These are phyloP conservation scores for Sarocladium brachiariae DNA, from an alignment of 2,329 filamentous ascomycete species.

Conservation along the genomic window DNA sequence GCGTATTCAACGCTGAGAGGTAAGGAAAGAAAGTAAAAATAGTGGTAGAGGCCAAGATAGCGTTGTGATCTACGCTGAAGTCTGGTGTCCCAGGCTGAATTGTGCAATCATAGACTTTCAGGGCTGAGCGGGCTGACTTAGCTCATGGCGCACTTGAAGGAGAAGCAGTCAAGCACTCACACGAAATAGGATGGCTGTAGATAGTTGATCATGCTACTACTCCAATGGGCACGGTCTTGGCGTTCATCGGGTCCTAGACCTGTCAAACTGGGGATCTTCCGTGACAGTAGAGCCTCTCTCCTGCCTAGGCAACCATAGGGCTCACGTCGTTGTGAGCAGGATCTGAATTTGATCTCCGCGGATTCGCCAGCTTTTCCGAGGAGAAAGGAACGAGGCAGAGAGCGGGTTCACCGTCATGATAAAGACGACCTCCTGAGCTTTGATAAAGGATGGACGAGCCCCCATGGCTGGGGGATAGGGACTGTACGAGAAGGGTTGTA, in stretches of 20 bases:
- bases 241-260: not conserved
- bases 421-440: not conserved
- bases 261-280: conserved; percentile 3
- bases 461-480: not conserved
- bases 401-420: not conserved
- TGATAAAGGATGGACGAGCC: too few relatives aligned
- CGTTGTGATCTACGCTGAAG: conserved; percentile 3
- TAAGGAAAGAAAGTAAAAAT: not conserved
- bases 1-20: not conserved
- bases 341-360: not conserved
- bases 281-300: not conserved
- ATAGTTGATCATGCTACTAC: too few relatives aligned
- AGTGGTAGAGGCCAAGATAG: not conserved
- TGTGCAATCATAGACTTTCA: not conserved
- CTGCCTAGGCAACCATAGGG: not conserved
- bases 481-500: not conserved
- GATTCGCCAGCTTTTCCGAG: conserved; percentile 1
- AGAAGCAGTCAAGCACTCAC: not conserved
- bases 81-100: not conserved
- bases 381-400: not conserved
- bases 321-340: not conserved
- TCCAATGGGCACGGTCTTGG: too few relatives aligned
- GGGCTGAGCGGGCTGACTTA: not conserved
- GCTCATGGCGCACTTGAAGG: not conserved
- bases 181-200: not conserved